phyloP scores from a whole-genome alignment of 768 basidiomycete genomes.

The Lentinula guzmanii region DNA sequence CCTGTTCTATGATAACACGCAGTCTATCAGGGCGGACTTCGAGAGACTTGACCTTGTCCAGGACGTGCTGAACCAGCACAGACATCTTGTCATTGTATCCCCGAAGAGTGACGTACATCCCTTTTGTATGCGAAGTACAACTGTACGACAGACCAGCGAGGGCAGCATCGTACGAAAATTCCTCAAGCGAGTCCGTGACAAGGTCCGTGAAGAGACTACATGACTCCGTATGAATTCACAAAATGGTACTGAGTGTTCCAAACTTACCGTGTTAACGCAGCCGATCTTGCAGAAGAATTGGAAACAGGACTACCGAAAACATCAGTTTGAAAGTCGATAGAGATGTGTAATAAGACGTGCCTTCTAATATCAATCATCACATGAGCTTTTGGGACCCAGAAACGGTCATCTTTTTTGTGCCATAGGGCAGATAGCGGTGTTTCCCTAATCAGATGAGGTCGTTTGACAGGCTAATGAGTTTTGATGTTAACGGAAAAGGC shows the following conservation, averaged over 20 bases:
- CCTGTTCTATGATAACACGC: slow-evolving; percentile 80
- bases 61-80: slow-evolving; percentile 64
- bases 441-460: slow-evolving; percentile 73
- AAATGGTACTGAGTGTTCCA: background rate
- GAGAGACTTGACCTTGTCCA: slow-evolving; percentile 62
- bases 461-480: slow-evolving; percentile 54
- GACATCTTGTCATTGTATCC: slow-evolving; percentile 94
- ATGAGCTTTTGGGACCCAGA: slow-evolving; percentile 90
- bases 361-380: slow-evolving; percentile 71
- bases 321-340: background rate
- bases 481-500: background rate
- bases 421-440: slow-evolving; percentile 72
- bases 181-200: slow-evolving; percentile 82
- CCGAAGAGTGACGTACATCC: slow-evolving; percentile 58
- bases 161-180: slow-evolving; percentile 89
- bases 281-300: slow-evolving; percentile 57
- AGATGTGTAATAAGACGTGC: slow-evolving; percentile 28
- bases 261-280: slow-evolving; percentile 66
- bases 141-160: slow-evolving; percentile 82
- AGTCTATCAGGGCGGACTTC: slow-evolving; percentile 68
- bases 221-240: background rate
- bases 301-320: slow-evolving; percentile 41
- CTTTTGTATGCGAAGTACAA: slow-evolving; percentile 56
- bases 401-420: slow-evolving; percentile 97
- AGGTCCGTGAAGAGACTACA: slow-evolving; percentile 74